A percentile compares a stretch with the other conserved stretches of the same genome.
Conservation (phyloP, 2,329 filamentous ascomycete genomes). For the Fusarium siculi region DNA sequence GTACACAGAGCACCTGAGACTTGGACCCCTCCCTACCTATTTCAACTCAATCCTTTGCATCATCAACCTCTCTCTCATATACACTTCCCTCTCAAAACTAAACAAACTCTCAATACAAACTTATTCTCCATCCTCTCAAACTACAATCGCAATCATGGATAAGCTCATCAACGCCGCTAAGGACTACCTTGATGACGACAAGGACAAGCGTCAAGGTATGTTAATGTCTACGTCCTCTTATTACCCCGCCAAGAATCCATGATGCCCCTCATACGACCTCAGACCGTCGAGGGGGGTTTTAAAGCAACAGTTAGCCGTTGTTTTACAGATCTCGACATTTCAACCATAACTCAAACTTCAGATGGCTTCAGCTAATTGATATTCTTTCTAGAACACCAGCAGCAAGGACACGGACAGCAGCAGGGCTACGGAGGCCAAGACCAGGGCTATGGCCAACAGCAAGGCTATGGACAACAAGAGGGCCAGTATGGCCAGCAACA, state of each 20-base stretch:
- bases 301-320: background rate
- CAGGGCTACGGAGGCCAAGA: constrained; percentile 19
- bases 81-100: background rate
- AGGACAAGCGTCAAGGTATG: constrained; percentile 43
- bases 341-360: background rate
- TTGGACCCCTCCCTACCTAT: constrained; percentile 26
- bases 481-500: constrained; percentile 32
- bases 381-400: constrained; percentile 17
- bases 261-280: constrained; percentile 23
- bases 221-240: constrained; percentile 3
- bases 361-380: constrained; percentile 1
- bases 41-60: constrained; percentile 11
- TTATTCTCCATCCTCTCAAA: background rate
- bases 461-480: constrained; percentile 21
- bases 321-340: background rate
- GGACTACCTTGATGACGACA: constrained; percentile 49
- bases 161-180: constrained; percentile 52
- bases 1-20: constrained; percentile 1
- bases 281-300: background rate
- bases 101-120: background rate
- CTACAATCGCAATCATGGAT: constrained; percentile 48
- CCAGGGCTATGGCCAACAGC: constrained; percentile 21
- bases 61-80: constrained; percentile 15
- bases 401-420: constrained; percentile 16
- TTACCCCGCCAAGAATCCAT: constrained; percentile 40